phyloP scores from a whole-genome alignment of 2,329 filamentous ascomycete genomes.

The Ophiobolus disseminans region DNA sequence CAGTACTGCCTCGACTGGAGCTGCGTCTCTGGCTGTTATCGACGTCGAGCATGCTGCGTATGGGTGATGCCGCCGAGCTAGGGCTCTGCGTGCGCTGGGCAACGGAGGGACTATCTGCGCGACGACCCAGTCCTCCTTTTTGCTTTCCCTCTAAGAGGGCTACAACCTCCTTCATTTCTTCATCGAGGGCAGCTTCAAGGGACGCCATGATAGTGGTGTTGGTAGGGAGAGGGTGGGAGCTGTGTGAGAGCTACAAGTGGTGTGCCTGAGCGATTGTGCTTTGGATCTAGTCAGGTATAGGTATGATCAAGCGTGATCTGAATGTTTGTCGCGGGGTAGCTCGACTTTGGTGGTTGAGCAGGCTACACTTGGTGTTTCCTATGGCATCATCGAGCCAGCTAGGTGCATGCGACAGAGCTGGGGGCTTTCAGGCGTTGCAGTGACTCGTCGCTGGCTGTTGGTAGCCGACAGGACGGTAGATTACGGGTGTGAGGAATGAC shows the following conservation, averaged over 20 bases:
- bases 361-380: slow-evolving; percentile 21
- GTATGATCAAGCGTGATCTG: slow-evolving; percentile 3
- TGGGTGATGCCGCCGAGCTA: slow-evolving; percentile 62
- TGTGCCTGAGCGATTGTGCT: slow-evolving; percentile 11
- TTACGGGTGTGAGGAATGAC: slow-evolving; percentile 27
- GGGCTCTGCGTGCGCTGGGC: slow-evolving; percentile 62
- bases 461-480: slow-evolving; percentile 19
- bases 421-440: slow-evolving; percentile 13
- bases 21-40: slow-evolving; percentile 40
- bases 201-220: slow-evolving; percentile 62
- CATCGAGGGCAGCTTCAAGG: slow-evolving; percentile 77
- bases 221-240: not conserved
- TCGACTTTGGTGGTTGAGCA: slow-evolving; percentile 16
- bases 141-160: slow-evolving; percentile 67
- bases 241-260: slow-evolving; percentile 7
- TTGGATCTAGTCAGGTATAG: not conserved
- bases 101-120: slow-evolving; percentile 37
- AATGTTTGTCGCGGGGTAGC: slow-evolving; percentile 28
- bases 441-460: slow-evolving; percentile 8
- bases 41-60: slow-evolving; percentile 55
- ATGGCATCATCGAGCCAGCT: slow-evolving; percentile 27
- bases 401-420: slow-evolving; percentile 14
- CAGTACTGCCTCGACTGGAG: slow-evolving; percentile 41
- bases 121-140: slow-evolving; percentile 26
- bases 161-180: slow-evolving; percentile 77